Base-by-base conservation (phyloP, 441 rosid genomes). In the Adansonia rubrostipa region DNA sequence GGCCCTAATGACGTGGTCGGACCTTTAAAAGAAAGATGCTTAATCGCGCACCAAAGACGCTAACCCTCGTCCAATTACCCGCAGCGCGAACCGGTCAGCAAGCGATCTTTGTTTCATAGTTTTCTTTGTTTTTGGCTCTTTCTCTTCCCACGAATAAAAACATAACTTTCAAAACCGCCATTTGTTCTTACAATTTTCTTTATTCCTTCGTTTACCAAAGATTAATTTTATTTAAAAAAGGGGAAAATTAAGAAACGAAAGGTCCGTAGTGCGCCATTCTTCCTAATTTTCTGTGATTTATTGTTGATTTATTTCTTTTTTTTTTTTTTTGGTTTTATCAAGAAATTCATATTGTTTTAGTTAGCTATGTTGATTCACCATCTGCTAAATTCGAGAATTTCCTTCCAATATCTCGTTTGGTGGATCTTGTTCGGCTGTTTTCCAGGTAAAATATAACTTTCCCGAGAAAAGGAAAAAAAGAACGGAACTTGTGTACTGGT, bases 381-480 rank as follows among this genome's bases (percentile, higher is more conserved):
- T 9, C 24, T n/a, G 28, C 48, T 66, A n/a, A 66, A 66, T 17
- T 42, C 71, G 5, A 54, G 79, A 65, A 17, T 53, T 40, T 66
- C 50, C n/a, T 67, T 19, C 17, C 50, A 7, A 24, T 56, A 57
- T 45, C 74, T 85, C 11, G 56, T 81, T 58, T 80, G 78, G 48
- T 81, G 71, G 73, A 66, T 87, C 82, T 62, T 83, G 45, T 74
- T 88, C 82, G 71, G 85, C 78, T 89, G 77, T 78, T 85, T 90
- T 80, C 83, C 95, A 77, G 97, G 97, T 94, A 87, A 36, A 36
- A 57, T 24, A 6, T 45, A 62, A 77, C 24, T 69, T 77, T 64
- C 63, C 58, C 61, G 48, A 14, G 14, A 74, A 61, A 42, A 53
- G 5, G 14, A 11, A n/a, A 3, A 15, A 58, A 61, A 63, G 33